These are phyloP conservation scores for Pouteria glomerata DNA, from an alignment of 148 eudicot genomes.

Conservation along the genomic window DNA sequence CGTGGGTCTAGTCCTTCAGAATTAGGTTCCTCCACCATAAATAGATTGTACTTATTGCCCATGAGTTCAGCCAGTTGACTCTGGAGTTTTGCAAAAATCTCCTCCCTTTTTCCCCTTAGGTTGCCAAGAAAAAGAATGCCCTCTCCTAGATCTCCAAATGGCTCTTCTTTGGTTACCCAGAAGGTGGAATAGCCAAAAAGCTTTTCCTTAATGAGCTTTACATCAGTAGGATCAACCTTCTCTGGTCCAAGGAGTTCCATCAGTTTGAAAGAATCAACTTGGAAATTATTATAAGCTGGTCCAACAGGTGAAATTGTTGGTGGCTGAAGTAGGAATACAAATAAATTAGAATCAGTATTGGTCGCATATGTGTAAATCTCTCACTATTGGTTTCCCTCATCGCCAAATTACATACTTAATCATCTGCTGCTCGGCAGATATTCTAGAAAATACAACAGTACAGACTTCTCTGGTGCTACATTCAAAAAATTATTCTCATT, in stretches of 20 bases:
- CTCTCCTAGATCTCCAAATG: conserved; percentile 96
- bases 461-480: background rate
- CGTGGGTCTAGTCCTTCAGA: conserved; percentile 93
- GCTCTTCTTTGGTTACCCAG: conserved; percentile 97
- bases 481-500: background rate
- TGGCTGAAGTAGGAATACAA: conserved; percentile 40
- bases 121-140: conserved; percentile 96
- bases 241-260: conserved; percentile 99
- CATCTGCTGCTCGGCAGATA: background rate
- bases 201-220: conserved; percentile 78
- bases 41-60: conserved; percentile 89
- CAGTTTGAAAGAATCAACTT: conserved; percentile 87
- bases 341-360: conserved; percentile 8
- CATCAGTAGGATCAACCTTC: conserved; percentile 90
- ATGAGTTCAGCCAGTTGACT: conserved; percentile 69
- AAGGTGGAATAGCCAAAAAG: conserved; percentile 96
- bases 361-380: background rate
- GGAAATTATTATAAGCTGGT: conserved; percentile 69
- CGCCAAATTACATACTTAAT: background rate
- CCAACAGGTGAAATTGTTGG: conserved; percentile 49
- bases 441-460: background rate
- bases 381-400: background rate
- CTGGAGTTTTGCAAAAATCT: conserved; percentile 83
- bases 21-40: conserved; percentile 98
- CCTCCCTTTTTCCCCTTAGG: conserved; percentile 83